Evolutionary conservation across 768 basidiomycete species (phyloP), one percentile per base, ranked within the genome.

Genomic region (Pisolithus microcarpus): DNA sequence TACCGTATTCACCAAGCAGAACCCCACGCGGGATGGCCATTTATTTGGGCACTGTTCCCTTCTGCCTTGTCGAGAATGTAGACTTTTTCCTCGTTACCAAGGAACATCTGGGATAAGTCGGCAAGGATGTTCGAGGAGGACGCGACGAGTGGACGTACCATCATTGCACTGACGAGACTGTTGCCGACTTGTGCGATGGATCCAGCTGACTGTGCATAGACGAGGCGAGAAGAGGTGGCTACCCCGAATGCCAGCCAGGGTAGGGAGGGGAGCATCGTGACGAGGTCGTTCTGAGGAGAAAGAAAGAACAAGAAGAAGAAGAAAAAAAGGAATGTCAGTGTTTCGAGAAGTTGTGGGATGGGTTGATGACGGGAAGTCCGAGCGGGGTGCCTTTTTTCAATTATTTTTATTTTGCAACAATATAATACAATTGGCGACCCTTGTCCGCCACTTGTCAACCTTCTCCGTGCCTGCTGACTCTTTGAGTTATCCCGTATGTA

Each of bases 61-160:
- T 91, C 85, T 5, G 84, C 80, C 70, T 95, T 95, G 77, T 95
- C 91, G 37, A 93, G 73, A 16, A 93, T 85, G 70, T 92, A 94
- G 30, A 94, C 85, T 65, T 82, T 87, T 58, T 88, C 73, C 28
- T 78, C 71, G 58, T 83, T 87, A 6, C 87, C 89, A 43, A 91
- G 68, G 64, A 91, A 90, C 79, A 86, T 81, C 87, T 86, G 21
- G 4, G 4, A 54, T 21, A 13, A 23, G 37, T 44, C 11, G 11
- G 13, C 21, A 43, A 43, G 7, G 36, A 23, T 39, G 48, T 40
- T 2, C 11, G 10, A 15, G 24, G 42, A 3, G 10, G 9, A 26
- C 8, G 16, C 18, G 18, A 4, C 11, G 3, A 2, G 0, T 23
- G 30, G 51, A 60, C 70, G 55, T 10, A 76, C 77, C 77, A 78